Percentiles rank a stretch among this genome's conserved stretches.
Evolutionary conservation across 192 early-diverging fungal genomes (phyloP).

Genomic region (Rhizophlyctis rosea): DNA sequence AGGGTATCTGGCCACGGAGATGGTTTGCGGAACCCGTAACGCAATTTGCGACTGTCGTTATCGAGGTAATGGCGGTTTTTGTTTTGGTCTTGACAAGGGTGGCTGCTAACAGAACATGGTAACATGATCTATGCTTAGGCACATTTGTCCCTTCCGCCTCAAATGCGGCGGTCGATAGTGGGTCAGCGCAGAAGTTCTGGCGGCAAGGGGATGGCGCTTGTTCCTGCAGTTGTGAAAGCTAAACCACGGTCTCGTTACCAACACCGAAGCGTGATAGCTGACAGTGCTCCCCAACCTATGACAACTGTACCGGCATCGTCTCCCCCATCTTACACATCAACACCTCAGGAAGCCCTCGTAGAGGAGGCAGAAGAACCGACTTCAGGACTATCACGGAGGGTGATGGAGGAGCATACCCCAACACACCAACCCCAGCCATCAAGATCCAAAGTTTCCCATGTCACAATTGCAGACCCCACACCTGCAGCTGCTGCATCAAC

Average conservation of each 20-base stretch:
- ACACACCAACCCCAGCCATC: neutral
- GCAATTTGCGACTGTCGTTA: conserved; percentile 39
- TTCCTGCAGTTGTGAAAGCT: neutral
- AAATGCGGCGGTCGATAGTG: neutral
- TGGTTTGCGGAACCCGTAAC: conserved; percentile 42
- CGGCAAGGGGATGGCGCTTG: neutral
- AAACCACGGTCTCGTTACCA: neutral
- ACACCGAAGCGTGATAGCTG: too few relatives aligned
- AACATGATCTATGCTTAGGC: too few relatives aligned
- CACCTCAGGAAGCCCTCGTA: too few relatives aligned
- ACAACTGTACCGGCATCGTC: too few relatives aligned
- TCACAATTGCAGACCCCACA: neutral
- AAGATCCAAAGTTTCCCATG: neutral
- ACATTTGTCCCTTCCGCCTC: neutral
- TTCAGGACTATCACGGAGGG: too few relatives aligned
- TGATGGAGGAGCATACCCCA: neutral
- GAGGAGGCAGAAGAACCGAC: too few relatives aligned
- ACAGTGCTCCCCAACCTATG: too few relatives aligned
- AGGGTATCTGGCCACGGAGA: conserved; percentile 25
- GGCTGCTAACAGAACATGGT: too few relatives aligned
- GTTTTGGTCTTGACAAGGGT: too few relatives aligned
- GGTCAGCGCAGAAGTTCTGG: neutral
- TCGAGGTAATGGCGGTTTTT: conserved; percentile 37
- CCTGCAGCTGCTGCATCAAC: neutral
- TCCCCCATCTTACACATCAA: neutral